Evolutionary conservation across 73 alveolate genomes (phyloP), one percentile per base, ranked within the genome.

Genomic region (Uronychia binucleata): DNA sequence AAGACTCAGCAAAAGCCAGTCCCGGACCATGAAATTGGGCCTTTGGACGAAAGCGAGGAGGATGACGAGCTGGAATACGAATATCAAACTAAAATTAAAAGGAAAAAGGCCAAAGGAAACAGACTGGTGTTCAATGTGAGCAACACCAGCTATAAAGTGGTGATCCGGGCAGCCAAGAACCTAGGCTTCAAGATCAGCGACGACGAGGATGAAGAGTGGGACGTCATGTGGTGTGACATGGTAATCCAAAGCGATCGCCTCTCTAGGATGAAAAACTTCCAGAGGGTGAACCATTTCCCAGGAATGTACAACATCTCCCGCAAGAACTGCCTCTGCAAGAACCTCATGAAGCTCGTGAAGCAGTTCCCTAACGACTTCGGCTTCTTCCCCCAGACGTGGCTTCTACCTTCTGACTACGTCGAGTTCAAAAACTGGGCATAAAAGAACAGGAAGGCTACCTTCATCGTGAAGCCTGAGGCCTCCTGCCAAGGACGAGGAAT

Each of bases 271-370:
- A 86, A 83, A 35, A 88, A 91, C 77, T 91, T 84, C 58, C 85
- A 90, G 57, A 90, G 83, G 74, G 29, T 90, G 82, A 90, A 90
- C 77, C 95, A 90, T 57, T 90, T 90, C 77, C 95, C 95, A 31
- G 86, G 90, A 14, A 90, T 90, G 95, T 90, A 74, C 35, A 79
- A 78, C 31, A 84, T 90, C 8, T 90, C 92, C 1, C 33, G 95
- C 30, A 90, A 90, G 79, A 90, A 90, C 32, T 79, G 84, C 79
- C 88, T 90, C 28, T 91, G 87, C 31, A 90, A 90, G 82, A 90
- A 85, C 76, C 58, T 90, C 35, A 90, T 79, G 82, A 34, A 75
- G 77, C 28, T 90, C 81, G 75, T 67, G 75, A 90, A 80, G 46
- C 74, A 81, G 77, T 90, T 31, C 83, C 90, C 90, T 34, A 81